phyloP scores from a whole-genome alignment of 169 alveolate species.

The Amoebophrya sp. region DNA sequence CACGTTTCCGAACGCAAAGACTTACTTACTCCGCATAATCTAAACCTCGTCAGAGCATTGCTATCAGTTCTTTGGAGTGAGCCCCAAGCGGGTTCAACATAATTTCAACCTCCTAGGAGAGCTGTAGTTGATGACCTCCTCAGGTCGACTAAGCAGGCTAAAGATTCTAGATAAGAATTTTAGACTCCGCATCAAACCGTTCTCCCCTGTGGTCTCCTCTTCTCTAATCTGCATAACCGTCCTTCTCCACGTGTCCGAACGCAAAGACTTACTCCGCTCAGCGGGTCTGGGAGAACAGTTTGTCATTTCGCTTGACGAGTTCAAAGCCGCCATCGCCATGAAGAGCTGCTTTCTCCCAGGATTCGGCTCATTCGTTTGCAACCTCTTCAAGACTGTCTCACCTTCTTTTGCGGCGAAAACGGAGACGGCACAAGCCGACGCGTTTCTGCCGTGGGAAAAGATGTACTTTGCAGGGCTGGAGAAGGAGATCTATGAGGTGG shows the following conservation, averaged over 20 bases:
- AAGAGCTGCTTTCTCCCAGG: background rate
- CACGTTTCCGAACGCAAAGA: background rate
- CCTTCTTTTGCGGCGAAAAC: constrained; percentile 10
- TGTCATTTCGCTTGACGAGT: background rate
- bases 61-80: no score
- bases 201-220: background rate
- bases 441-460: background rate
- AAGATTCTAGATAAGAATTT: background rate
- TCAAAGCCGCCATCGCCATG: background rate
- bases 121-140: background rate
- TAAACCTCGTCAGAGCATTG: no score
- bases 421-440: background rate
- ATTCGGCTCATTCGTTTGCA: background rate
- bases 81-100: background rate
- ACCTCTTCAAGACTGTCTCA: background rate
- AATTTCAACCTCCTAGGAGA: background rate
- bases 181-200: background rate
- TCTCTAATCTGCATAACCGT: background rate
- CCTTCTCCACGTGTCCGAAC: background rate
- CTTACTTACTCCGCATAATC: no score
- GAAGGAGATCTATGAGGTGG: background rate
- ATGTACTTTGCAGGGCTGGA: background rate
- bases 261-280: background rate
- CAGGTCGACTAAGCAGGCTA: background rate
- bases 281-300: background rate